Conservation (phyloP, 768 basidiomycete genomes). For the Suillus discolor region DNA sequence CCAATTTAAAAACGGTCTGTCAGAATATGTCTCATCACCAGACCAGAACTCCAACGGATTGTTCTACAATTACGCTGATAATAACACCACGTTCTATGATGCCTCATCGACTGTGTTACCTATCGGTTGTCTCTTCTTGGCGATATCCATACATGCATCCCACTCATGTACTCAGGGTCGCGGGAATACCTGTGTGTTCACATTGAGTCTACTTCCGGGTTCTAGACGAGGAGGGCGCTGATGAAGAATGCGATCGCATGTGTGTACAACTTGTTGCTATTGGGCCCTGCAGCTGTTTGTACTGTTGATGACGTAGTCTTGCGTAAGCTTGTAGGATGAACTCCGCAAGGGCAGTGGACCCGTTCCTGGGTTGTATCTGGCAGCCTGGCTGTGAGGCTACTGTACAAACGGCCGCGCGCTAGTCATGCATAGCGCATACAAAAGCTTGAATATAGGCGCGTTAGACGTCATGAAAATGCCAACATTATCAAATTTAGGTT, state of each 20-base stretch:
- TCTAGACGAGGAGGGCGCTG: not conserved
- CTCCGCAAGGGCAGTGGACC: slow-evolving; percentile 70
- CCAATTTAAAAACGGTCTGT: not conserved
- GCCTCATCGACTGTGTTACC: slow-evolving; percentile 72
- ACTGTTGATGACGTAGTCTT: slow-evolving; percentile 15
- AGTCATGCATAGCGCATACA: slow-evolving; percentile 14
- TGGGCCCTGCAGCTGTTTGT: slow-evolving; percentile 19
- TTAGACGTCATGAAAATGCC: slow-evolving; percentile 15
- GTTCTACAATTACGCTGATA: slow-evolving; percentile 75
- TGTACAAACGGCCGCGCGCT: slow-evolving; percentile 9
- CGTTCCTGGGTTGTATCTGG: slow-evolving; percentile 44
- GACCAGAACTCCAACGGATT: slow-evolving; percentile 18
- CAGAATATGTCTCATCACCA: not conserved
- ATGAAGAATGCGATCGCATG: not conserved
- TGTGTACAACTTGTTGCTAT: not conserved
- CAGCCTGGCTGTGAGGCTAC: slow-evolving; percentile 16
- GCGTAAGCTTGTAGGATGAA: slow-evolving; percentile 62
- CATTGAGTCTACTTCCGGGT: slow-evolving; percentile 14
- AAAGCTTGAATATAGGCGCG: slow-evolving; percentile 25
- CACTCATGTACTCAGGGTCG: slow-evolving; percentile 24
- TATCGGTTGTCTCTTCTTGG: slow-evolving; percentile 68
- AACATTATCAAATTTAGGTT: slow-evolving; percentile 19
- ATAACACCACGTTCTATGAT: slow-evolving; percentile 65
- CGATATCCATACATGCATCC: slow-evolving; percentile 50
- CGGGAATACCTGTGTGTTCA: slow-evolving; percentile 13